Conservation (phyloP, 2,329 filamentous ascomycete genomes). For the Corynespora cassiicola region DNA sequence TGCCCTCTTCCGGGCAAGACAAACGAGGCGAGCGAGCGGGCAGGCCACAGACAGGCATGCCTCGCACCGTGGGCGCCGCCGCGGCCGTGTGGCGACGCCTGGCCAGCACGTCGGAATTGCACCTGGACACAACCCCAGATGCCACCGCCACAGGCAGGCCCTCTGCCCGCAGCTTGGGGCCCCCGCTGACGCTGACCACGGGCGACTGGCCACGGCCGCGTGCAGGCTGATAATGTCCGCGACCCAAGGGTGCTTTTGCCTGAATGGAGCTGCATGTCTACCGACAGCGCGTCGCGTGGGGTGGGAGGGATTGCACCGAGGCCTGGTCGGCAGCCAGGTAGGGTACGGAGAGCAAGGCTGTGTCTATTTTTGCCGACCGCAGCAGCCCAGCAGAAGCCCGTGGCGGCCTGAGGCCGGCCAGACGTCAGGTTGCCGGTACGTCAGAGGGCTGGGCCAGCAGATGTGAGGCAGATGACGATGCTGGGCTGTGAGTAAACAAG, state of each 20-base stretch:
- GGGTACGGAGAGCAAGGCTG: constrained; percentile 12
- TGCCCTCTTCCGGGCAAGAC: constrained; percentile 13
- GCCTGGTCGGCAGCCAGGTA: constrained; percentile 8
- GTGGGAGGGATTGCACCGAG: constrained; percentile 12
- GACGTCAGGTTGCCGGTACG: too few relatives aligned
- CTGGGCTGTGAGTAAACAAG: too few relatives aligned
- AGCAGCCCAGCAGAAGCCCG: not conserved
- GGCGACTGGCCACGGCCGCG: constrained; percentile 3
- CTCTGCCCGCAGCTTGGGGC: constrained; percentile 21
- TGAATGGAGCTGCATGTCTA: constrained; percentile 12
- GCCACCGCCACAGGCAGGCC: constrained; percentile 21
- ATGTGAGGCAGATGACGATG: too few relatives aligned
- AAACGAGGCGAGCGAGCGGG: constrained; percentile 12
- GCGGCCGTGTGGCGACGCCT: constrained; percentile 16
- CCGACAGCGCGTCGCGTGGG: constrained; percentile 20
- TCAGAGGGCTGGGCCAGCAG: too few relatives aligned
- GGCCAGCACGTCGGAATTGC: constrained; percentile 21
- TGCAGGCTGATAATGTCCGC: constrained; percentile 12
- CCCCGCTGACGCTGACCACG: constrained; percentile 10
- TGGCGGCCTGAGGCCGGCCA: not conserved
- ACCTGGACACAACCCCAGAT: constrained; percentile 21
- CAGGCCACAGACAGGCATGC: too few relatives aligned
- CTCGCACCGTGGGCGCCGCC: too few relatives aligned
- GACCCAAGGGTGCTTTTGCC: constrained; percentile 18
- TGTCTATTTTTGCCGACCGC: constrained; percentile 24